phyloP scores from a whole-genome alignment of 169 alveolate species.

The Eimeria maxima region DNA sequence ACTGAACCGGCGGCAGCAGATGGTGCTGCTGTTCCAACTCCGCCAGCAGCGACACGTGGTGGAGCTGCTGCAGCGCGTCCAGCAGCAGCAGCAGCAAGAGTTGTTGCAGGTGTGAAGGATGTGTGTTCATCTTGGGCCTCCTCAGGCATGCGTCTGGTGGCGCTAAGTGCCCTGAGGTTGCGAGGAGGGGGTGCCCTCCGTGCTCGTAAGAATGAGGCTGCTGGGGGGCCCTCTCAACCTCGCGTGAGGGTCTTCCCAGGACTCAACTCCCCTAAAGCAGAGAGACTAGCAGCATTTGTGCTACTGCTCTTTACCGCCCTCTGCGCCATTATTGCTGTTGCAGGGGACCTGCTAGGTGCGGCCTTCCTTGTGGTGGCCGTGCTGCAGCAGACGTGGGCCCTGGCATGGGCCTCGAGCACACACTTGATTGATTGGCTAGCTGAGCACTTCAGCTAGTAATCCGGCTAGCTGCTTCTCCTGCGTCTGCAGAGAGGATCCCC shows the following conservation, averaged over 20 bases:
- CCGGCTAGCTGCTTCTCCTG: constrained; percentile 2
- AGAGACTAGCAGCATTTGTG: constrained; percentile 55
- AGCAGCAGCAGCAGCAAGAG: constrained; percentile 65
- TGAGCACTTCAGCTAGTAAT: neutral
- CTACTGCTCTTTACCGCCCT: constrained; percentile 39
- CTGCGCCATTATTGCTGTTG: constrained; percentile 71
- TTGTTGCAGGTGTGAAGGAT: neutral
- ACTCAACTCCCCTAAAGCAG: constrained; percentile 17
- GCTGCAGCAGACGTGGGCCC: constrained; percentile 10
- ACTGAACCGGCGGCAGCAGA: neutral
- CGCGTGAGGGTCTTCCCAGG: constrained; percentile 50
- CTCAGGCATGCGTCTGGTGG: neutral
- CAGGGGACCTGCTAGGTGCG: constrained; percentile 57
- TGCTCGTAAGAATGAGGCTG: neutral
- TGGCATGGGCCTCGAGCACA: neutral
- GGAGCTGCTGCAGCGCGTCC: neutral
- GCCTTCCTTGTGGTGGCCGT: neutral
- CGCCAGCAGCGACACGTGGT: neutral
- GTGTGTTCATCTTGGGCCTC: neutral
- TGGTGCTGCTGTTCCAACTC: too few relatives aligned
- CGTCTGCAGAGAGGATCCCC: too few relatives aligned
- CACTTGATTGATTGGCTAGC: constrained; percentile 8
- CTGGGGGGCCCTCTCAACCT: neutral
- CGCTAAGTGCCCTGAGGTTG: neutral
- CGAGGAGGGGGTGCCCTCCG: neutral